phyloP scores from a whole-genome alignment of 345 rosid species.

The Cardamine chenopodiifolia region DNA sequence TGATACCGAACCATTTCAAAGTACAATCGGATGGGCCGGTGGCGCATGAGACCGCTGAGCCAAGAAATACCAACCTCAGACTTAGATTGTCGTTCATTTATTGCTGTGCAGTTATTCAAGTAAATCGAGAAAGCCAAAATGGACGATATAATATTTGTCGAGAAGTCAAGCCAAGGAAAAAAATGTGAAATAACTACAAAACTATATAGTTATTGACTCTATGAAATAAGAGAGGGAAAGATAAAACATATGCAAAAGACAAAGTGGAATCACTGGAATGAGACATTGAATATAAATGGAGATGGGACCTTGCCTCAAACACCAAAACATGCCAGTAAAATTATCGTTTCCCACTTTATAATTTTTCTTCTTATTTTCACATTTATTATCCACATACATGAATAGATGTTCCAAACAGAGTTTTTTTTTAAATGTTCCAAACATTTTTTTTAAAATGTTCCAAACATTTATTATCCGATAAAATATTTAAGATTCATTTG shows the following conservation, averaged over 20 bases:
- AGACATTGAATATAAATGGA: background rate
- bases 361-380: background rate
- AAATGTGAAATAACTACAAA: background rate
- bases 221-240: background rate
- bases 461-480: no score
- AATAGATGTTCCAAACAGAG: background rate
- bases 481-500: no score
- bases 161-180: background rate
- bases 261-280: slow-evolving; percentile 10
- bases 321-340: slow-evolving; percentile 18
- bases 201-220: background rate
- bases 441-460: no score
- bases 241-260: slow-evolving; percentile 12
- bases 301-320: slow-evolving; percentile 24
- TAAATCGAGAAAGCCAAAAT: background rate
- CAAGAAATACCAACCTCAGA: background rate
- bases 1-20: background rate
- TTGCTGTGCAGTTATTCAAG: background rate
- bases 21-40: background rate
- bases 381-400: background rate
- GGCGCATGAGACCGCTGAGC: background rate
- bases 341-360: background rate
- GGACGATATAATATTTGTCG: background rate
- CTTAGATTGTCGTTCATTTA: background rate
- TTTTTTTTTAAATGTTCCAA: background rate